Percentiles rank a stretch among this genome's conserved stretches.
Conservation (phyloP, 192 early-diverging fungal genomes). For the Obelidium mucronatum region DNA sequence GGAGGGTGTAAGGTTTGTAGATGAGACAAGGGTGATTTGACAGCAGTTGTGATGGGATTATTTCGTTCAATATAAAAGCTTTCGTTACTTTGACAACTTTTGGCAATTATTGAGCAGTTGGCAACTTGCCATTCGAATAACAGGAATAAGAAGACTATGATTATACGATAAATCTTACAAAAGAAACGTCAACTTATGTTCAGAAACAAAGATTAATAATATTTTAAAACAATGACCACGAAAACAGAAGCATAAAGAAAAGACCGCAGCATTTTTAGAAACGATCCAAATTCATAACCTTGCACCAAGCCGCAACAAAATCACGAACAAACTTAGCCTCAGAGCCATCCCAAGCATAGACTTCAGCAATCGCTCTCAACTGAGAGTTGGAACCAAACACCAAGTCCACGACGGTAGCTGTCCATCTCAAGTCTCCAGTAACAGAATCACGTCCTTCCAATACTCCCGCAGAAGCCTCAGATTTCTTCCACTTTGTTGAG, state of each 20-base stretch:
- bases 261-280: too few relatives aligned
- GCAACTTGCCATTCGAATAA: too few relatives aligned
- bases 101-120: too few relatives aligned
- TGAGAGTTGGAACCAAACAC: conserved; percentile 47
- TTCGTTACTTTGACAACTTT: too few relatives aligned
- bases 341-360: conserved; percentile 22
- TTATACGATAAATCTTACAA: too few relatives aligned
- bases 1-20: conserved; percentile 89
- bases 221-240: too few relatives aligned
- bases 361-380: conserved; percentile 34
- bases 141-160: too few relatives aligned
- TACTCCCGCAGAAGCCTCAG: neutral
- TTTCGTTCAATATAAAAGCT: too few relatives aligned
- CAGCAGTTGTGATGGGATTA: too few relatives aligned
- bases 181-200: too few relatives aligned
- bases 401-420: conserved; percentile 36
- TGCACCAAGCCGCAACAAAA: conserved; percentile 38
- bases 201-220: too few relatives aligned
- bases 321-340: conserved; percentile 31
- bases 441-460: conserved; percentile 28
- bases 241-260: too few relatives aligned
- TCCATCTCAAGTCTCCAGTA: conserved; percentile 34
- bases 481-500: conserved; percentile 13
- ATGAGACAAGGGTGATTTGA: conserved; percentile 40
- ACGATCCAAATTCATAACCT: conserved; percentile 40